Evolutionary conservation across 2,329 filamentous ascomycete species (phyloP), one percentile per base, ranked within the genome.

Genomic region (Colletotrichum abscissum): DNA sequence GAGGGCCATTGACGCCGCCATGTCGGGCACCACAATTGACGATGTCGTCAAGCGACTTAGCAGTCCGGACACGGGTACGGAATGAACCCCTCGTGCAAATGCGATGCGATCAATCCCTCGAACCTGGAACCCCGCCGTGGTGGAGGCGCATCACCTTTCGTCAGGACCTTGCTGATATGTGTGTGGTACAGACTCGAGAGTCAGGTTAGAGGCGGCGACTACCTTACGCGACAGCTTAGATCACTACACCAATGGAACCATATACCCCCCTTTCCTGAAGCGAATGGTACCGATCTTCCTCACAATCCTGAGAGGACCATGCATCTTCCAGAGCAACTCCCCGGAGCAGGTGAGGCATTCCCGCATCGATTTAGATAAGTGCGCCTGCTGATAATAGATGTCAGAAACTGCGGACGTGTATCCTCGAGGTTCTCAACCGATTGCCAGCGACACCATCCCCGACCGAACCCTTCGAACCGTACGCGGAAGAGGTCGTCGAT

Each of bases 351-450:
- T 95, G 83, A 81, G 89, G 22, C 16, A 42, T 73, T 14, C 60
- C 78, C 66, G 66, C 28, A 46, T 33, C 24, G 33, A 56, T 28
- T 3, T 54, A n/a, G 19, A 46, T 38, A 4, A 12, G 22, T 52
- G 58, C 28, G 60, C 68, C 68, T 12, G 35, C 77, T 81, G 74
- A 81, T 66, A 11, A 9, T 67, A 46, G 73, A 75, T 56, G 69
- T 54, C 77, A 94, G 92, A 97, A 95, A 90, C 87, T 99, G 76
- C 94, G 97, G 76, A 97, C 97, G 81, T 97, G 94, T 81, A 90
- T 97, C 62, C 92, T 99, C 77, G 97, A 99, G 83, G 98, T 98
- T 77, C 88, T 99, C 35, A 95, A 98, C 83, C 92, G 97, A 75
- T 84, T 99, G 58, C 91, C 91, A 6, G 88, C 95, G 83, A 77